Evolutionary conservation across 1,139 yeast genomes (phyloP), one percentile per base, ranked within the genome.

Genomic region (Neolecta irregularis): DNA sequence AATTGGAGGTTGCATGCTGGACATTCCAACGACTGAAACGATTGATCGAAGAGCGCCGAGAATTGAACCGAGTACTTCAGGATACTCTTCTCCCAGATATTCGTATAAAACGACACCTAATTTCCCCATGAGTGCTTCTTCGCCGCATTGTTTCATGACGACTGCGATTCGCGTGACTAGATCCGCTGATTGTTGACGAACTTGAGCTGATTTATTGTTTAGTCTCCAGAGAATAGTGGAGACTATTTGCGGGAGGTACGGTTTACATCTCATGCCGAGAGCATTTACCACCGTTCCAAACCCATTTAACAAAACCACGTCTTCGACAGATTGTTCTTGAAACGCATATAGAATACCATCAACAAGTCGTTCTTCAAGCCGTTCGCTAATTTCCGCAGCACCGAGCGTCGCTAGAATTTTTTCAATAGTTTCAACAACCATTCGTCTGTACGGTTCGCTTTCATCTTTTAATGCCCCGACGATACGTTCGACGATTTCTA

Each of bases 31-130:
- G 17, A 60, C 67, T 2, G 57, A 49, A 3, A 72, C 64, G 12
- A 74, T 65, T 6, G 64, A 55, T 38, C 67, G 60, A 44, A 88
- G 55, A 0, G 93, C 94, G 16, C 67, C 68, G 12, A 91, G 61
- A 3, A 88, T 67, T 0, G 94, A 77, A 0, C 93, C 95, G 32
- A 91, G 61, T 2, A 85, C 96, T 38, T 83, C 94, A 0, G 98
- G 98, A 45, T 74, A 83, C 5, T 79, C 92, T 50, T 91, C 99
- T 16, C 98, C 98, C 13, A 91, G 63, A 12, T 92, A 79, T 52
- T 91, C 99, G 53, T 78, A 83, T 26, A 91, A 60, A 13, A 83
- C 74, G 19, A 78, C 67, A 4, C 85, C 74, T 38, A 88, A 60
- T 48, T 75, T 77, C 39, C 66, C 65, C 47, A 83, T 55, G 37